phyloP scores from a whole-genome alignment of 2,329 filamentous ascomycete genomes.

The Exserohilum turcica region DNA sequence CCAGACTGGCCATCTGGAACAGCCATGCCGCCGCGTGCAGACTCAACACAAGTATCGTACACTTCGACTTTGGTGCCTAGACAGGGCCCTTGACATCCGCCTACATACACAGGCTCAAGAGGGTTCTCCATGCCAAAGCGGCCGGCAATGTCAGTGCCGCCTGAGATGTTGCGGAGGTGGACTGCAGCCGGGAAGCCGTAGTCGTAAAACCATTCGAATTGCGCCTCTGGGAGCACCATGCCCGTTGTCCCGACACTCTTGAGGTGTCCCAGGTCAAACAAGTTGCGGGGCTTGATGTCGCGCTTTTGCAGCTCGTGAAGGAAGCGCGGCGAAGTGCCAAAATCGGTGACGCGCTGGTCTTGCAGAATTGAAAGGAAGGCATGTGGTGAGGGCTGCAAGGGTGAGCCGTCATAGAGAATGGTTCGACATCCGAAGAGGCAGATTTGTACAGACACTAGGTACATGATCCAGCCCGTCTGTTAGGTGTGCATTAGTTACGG shows the following conservation, averaged over 20 bases:
- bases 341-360: conserved; percentile 69
- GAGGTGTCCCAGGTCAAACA: conserved; percentile 67
- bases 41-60: conserved; percentile 62
- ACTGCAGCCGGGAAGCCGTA: conserved; percentile 68
- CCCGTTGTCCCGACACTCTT: conserved; percentile 72
- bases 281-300: conserved; percentile 64
- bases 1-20: conserved; percentile 70
- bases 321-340: conserved; percentile 79
- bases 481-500: not conserved
- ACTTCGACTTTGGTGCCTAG: conserved; percentile 62
- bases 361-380: conserved; percentile 67
- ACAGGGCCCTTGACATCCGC: conserved; percentile 60
- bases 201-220: conserved; percentile 83
- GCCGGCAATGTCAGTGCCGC: conserved; percentile 77
- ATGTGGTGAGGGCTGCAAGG: conserved; percentile 71
- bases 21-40: conserved; percentile 54
- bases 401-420: conserved; percentile 82
- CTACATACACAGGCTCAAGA: conserved; percentile 67
- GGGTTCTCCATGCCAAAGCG: conserved; percentile 69
- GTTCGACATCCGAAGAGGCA: conserved; percentile 65
- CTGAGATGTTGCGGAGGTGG: conserved; percentile 75
- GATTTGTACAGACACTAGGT: conserved; percentile 64
- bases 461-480: conserved; percentile 78
- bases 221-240: conserved; percentile 77
- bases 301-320: conserved; percentile 73